These are phyloP conservation scores for Cladobotryum protrusum DNA, from an alignment of 2,329 filamentous ascomycete genomes.

Conservation along the genomic window DNA sequence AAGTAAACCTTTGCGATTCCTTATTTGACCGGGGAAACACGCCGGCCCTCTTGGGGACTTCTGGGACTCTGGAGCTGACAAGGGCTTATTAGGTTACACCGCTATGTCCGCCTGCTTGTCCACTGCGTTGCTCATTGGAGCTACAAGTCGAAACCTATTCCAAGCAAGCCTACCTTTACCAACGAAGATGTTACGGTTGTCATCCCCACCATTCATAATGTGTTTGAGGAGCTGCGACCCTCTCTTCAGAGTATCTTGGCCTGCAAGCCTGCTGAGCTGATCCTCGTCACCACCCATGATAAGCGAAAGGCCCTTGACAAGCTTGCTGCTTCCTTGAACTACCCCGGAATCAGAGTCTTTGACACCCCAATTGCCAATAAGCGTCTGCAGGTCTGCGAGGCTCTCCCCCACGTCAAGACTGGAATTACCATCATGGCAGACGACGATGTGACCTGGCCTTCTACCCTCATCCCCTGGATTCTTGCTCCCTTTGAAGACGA, in stretches of 20 bases:
- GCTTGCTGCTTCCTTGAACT: constrained; percentile 56
- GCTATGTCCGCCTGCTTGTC: constrained; percentile 78
- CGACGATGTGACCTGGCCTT: constrained; percentile 91
- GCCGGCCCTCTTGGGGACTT: not conserved
- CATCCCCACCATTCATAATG: constrained; percentile 85
- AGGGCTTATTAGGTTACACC: constrained; percentile 59
- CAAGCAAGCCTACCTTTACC: constrained; percentile 72
- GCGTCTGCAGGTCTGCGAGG: constrained; percentile 85
- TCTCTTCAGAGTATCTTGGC: constrained; percentile 73
- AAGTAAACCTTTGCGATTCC: constrained; percentile 20
- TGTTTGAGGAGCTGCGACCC: constrained; percentile 73
- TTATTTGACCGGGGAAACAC: constrained; percentile 12
- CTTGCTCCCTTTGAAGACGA: constrained; percentile 84
- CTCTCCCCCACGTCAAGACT: constrained; percentile 78
- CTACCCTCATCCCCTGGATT: constrained; percentile 82
- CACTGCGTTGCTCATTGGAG: constrained; percentile 81
- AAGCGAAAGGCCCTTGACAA: constrained; percentile 63
- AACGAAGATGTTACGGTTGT: constrained; percentile 87
- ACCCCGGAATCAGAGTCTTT: constrained; percentile 64
- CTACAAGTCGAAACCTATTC: constrained; percentile 79
- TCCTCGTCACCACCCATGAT: constrained; percentile 80
- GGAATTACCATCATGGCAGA: constrained; percentile 87
- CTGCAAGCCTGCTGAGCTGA: constrained; percentile 63
- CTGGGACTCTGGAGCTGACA: not conserved
- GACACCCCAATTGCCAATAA: constrained; percentile 87